These are phyloP conservation scores for Tubosaeta sp. DNA, from an alignment of 768 basidiomycete species.

Conservation along the genomic window DNA sequence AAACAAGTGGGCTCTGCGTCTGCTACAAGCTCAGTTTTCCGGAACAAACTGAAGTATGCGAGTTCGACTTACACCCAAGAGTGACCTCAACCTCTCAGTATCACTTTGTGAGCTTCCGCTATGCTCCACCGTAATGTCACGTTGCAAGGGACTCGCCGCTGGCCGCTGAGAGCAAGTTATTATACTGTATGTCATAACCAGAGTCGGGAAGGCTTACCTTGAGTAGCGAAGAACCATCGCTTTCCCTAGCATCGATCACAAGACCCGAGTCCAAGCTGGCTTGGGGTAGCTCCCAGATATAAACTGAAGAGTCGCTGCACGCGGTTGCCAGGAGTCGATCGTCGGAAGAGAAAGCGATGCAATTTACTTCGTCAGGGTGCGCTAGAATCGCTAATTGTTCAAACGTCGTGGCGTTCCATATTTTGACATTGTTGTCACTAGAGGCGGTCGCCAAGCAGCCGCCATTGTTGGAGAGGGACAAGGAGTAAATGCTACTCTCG, in stretches of 20 bases:
- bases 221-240: slow-evolving; percentile 21
- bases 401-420: slow-evolving; percentile 27
- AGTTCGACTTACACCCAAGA: slow-evolving; percentile 15
- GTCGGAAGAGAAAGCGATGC: slow-evolving; percentile 28
- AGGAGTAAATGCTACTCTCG: slow-evolving; percentile 24
- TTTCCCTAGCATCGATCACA: slow-evolving; percentile 18
- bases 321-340: slow-evolving; percentile 29
- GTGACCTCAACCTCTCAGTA: slow-evolving; percentile 7
- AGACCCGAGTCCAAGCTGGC: slow-evolving; percentile 28
- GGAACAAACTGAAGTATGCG: background rate
- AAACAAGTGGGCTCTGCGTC: slow-evolving; percentile 5
- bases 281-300: slow-evolving; percentile 30
- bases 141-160: background rate
- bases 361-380: slow-evolving; percentile 27
- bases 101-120: background rate
- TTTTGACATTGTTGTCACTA: slow-evolving; percentile 26
- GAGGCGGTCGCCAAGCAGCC: slow-evolving; percentile 27
- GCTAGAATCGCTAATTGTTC: slow-evolving; percentile 20
- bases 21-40: slow-evolving; percentile 5
- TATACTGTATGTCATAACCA: background rate
- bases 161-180: slow-evolving; percentile 11
- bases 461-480: slow-evolving; percentile 26
- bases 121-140: slow-evolving; percentile 1
- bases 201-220: slow-evolving; percentile 17
- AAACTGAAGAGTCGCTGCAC: slow-evolving; percentile 27